Percentiles rank a stretch among this genome's conserved stretches.
Conservation (phyloP, 2,329 filamentous ascomycete genomes). For the Aspergillus sp. region DNA sequence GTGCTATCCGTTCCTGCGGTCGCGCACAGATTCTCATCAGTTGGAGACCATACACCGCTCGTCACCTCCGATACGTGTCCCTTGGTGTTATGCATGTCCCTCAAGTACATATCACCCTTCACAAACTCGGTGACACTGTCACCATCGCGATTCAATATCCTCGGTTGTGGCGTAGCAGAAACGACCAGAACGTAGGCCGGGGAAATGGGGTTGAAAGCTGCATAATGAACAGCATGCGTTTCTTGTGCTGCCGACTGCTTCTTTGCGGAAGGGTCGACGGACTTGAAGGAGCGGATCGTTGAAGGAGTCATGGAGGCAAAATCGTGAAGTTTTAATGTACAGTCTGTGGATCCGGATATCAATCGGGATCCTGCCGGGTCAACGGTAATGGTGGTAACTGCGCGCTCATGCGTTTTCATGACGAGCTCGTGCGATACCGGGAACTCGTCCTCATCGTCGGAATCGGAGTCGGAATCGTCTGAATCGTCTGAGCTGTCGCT, state of each 20-base stretch:
- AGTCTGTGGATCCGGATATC: conserved; percentile 88
- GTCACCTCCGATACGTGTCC: conserved; percentile 92
- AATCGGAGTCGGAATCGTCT: conserved; percentile 42
- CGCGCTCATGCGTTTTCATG: conserved; percentile 86
- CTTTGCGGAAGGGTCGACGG: conserved; percentile 78
- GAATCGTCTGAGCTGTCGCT: conserved; percentile 36
- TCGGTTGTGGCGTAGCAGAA: conserved; percentile 84
- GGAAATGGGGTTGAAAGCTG: conserved; percentile 80
- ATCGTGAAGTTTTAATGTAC: conserved; percentile 88
- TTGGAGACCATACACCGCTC: conserved; percentile 86
- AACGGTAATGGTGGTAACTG: conserved; percentile 79
- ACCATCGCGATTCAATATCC: conserved; percentile 85
- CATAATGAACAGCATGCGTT: conserved; percentile 82
- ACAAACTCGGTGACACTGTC: conserved; percentile 83
- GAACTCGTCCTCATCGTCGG: conserved; percentile 83
- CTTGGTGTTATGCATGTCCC: conserved; percentile 97
- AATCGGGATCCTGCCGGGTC: conserved; percentile 83
- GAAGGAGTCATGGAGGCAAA: conserved; percentile 95
- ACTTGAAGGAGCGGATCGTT: conserved; percentile 90
- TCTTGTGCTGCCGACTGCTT: conserved; percentile 72
- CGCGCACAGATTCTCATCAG: conserved; percentile 77
- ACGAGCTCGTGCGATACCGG: conserved; percentile 91
- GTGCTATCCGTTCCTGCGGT: conserved; percentile 96
- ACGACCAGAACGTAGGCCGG: conserved; percentile 82
- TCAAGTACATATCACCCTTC: conserved; percentile 97